Evolutionary conservation across 129 eudicot species (phyloP), one percentile per base, ranked within the genome.

Genomic region (Flaveria linearis): DNA sequence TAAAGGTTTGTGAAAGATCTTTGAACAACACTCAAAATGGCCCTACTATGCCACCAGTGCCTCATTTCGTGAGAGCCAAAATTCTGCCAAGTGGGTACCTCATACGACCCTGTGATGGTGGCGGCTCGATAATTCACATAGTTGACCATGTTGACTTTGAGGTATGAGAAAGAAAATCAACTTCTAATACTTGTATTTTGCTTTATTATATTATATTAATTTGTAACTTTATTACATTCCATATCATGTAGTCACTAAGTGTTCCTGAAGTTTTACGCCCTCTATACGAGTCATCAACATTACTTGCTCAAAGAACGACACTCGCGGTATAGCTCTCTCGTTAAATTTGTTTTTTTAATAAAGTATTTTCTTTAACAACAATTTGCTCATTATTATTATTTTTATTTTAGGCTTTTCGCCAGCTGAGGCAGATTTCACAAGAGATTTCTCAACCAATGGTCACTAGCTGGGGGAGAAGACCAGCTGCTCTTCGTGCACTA

Each of bases 201-300:
- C 43, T 76, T 13, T 10, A 36, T 36, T 36, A 36, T 33, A 20
- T 53, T 75, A 55, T 5, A 55, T 63, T 30, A 39, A 43, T 11
- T 62, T 67, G 26, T 69, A 72, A 43, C 50, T n/a, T n/a, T 14
- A 20, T 18, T 53, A 60, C 75, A 3, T 36, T 71, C 23, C 39
- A 47, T 9, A 2, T 75, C 41, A 41, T 64, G 39, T 82, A 92
- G 97, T 88, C 97, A n/a, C 84, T 87, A 90, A 86, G 91, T 17
- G 91, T 92, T 55, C 97, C 97, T 9, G 96, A 92, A 76, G 97
- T 92, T n/a, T 79, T 92, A 72, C 91, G 97, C 49, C 96, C 97
- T 17, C 82, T 89, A 39, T 92, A 92, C 15, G 93, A 92, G 78
- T 92, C 97, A 71, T 92, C 97, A 16, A 86, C 93, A 4, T 75